These are phyloP conservation scores for Cajanus cajan DNA, from an alignment of 306 rosid genomes.

Conservation along the genomic window DNA sequence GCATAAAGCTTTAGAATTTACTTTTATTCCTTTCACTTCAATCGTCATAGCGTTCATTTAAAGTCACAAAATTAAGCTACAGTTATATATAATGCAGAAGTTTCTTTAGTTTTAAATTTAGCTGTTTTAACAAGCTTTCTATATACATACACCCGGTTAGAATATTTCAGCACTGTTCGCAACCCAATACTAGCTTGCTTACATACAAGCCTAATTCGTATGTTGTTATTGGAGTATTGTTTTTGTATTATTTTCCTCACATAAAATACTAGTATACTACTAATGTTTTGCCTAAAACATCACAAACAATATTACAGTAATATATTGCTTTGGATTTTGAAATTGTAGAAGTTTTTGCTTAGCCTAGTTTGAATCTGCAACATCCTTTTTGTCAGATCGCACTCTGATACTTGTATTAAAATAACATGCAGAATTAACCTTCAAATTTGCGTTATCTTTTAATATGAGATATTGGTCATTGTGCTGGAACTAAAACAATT, in stretches of 20 bases:
- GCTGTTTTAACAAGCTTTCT: background rate
- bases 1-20: background rate
- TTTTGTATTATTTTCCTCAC: background rate
- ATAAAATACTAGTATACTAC: background rate
- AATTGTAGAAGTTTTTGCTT: background rate
- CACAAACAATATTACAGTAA: background rate
- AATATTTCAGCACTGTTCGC: background rate
- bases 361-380: slow-evolving; percentile 1
- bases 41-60: background rate
- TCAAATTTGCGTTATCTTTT: background rate
- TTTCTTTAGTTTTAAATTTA: background rate
- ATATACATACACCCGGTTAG: background rate
- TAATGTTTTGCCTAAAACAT: background rate
- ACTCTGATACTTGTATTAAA: background rate
- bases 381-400: background rate
- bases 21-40: background rate
- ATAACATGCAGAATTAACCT: background rate
- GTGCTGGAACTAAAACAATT: background rate
- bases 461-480: background rate
- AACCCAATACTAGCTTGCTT: background rate
- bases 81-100: background rate
- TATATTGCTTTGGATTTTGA: background rate
- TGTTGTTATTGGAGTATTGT: no score
- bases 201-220: background rate
- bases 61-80: background rate